phyloP scores from a whole-genome alignment of 139 green algal species.

The Monoraphidium neglectum region DNA sequence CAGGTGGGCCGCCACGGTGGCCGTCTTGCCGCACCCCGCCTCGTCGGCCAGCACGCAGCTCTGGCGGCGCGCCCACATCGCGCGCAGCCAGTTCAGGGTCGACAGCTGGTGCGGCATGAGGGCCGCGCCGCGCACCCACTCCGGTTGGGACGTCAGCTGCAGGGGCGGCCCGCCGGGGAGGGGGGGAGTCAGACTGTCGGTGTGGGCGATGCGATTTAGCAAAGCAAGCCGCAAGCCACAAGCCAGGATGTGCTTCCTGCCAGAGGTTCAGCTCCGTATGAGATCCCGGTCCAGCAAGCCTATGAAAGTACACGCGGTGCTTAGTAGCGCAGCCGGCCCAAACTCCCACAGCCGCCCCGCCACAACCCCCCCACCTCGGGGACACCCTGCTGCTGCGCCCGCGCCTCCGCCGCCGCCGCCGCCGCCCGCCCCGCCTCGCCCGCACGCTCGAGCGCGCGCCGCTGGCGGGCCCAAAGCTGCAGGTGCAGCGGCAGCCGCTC shows the following conservation, averaged over 20 bases:
- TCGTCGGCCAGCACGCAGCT: slow-evolving; percentile 75
- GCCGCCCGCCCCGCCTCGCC: slow-evolving; percentile 15
- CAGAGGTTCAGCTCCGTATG: no score
- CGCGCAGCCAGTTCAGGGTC: slow-evolving; percentile 69
- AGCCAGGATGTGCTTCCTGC: no score
- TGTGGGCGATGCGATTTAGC: no score
- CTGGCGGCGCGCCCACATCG: slow-evolving; percentile 51
- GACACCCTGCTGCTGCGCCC: neutral
- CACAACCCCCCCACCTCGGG: slow-evolving; percentile 16
- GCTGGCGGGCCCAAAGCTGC: slow-evolving; percentile 74
- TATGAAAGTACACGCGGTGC: no score
- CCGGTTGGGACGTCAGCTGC: slow-evolving; percentile 31
- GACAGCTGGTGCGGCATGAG: slow-evolving; percentile 79
- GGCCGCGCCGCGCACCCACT: slow-evolving; percentile 30
- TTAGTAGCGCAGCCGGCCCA: no score
- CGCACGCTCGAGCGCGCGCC: slow-evolving; percentile 40
- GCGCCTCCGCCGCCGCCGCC: neutral
- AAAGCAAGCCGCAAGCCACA: no score
- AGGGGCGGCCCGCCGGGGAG: neutral
- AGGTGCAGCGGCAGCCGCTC: slow-evolving; percentile 58
- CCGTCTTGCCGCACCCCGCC: slow-evolving; percentile 70
- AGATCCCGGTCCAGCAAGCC: no score
- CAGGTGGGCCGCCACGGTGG: slow-evolving; percentile 65
- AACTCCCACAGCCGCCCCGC: no score
- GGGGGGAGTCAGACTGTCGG: neutral